Evolutionary conservation across 176 grass and related monocot species (phyloP).

Genomic region (Hsuehochloa calcarea): DNA sequence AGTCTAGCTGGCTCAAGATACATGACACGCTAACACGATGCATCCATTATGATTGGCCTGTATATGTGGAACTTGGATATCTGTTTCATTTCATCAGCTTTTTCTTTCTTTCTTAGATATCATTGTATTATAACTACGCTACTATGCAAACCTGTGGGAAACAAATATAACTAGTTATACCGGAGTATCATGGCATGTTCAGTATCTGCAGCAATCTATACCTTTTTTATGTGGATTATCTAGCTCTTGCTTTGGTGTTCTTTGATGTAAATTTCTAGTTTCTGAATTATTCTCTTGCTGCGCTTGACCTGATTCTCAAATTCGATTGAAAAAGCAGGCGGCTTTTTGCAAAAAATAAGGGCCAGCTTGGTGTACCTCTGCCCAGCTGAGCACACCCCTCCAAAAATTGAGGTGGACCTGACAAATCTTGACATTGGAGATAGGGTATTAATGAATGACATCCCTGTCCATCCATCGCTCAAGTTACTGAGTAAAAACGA

Average conservation of each 20-base stretch:
- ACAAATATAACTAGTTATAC: background rate
- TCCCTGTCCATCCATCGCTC: constrained; percentile 51
- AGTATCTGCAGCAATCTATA: background rate
- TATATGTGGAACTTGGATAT: background rate
- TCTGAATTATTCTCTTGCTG: background rate
- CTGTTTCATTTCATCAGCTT: background rate
- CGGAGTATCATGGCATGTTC: background rate
- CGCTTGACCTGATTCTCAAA: constrained; percentile 27
- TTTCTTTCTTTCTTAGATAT: background rate
- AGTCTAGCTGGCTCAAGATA: background rate
- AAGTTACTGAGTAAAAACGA: constrained; percentile 76
- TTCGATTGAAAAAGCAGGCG: constrained; percentile 52
- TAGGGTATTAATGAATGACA: constrained; percentile 67
- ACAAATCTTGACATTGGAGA: constrained; percentile 85
- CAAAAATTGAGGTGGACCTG: constrained; percentile 89
- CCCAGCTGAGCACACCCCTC: constrained; percentile 82
- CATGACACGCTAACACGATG: background rate
- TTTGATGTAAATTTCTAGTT: constrained; percentile 8
- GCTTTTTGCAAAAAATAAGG: constrained; percentile 85
- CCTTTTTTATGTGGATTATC: constrained; percentile 6
- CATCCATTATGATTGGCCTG: background rate
- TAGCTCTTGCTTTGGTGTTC: constrained; percentile 14
- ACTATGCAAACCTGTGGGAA: constrained; percentile 8
- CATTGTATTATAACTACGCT: background rate
- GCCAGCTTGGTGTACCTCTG: constrained; percentile 62